These are phyloP conservation scores for Salmacisia buchloeana DNA, from an alignment of 1,284 basidiomycete species.

Conservation along the genomic window DNA sequence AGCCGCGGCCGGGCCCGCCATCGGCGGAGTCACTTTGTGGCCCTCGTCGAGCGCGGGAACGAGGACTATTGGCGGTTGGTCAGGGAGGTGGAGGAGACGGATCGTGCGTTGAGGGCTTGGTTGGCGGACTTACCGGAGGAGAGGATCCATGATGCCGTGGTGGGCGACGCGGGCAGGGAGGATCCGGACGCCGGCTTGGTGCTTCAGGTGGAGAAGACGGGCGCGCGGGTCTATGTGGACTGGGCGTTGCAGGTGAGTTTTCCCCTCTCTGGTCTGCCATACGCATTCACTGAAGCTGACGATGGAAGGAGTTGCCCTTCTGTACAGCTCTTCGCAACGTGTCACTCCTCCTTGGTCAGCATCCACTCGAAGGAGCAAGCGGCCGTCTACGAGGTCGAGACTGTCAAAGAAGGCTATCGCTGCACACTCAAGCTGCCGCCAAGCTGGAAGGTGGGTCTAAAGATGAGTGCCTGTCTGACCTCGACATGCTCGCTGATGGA, in stretches of 20 bases:
- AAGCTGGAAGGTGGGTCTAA: not conserved
- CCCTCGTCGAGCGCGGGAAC: constrained; percentile 25
- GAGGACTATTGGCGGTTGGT: constrained; percentile 15
- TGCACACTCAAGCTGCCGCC: constrained; percentile 4
- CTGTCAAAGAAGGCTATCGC: not conserved
- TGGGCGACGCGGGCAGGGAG: not conserved
- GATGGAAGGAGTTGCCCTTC: too few species aligned
- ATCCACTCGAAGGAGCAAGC: not conserved
- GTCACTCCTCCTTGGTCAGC: not conserved
- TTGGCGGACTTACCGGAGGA: constrained; percentile 1
- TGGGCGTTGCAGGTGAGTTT: not conserved
- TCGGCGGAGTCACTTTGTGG: constrained; percentile 21
- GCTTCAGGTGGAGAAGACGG: not conserved
- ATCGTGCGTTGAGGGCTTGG: not conserved
- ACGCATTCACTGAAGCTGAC: not conserved
- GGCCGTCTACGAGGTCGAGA: not conserved
- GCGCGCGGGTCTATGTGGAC: not conserved
- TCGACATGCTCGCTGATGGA: not conserved
- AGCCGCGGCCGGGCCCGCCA: constrained; percentile 28
- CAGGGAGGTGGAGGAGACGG: constrained; percentile 2
- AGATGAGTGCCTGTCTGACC: not conserved
- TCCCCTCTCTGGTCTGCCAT: not conserved
- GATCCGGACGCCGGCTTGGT: not conserved
- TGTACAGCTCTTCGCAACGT: not conserved
- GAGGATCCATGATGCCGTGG: not conserved